A percentile compares a stretch with the other conserved stretches of the same genome.
phyloP scores from a whole-genome alignment of 1,284 basidiomycete species.

The Agaricales sp. region DNA sequence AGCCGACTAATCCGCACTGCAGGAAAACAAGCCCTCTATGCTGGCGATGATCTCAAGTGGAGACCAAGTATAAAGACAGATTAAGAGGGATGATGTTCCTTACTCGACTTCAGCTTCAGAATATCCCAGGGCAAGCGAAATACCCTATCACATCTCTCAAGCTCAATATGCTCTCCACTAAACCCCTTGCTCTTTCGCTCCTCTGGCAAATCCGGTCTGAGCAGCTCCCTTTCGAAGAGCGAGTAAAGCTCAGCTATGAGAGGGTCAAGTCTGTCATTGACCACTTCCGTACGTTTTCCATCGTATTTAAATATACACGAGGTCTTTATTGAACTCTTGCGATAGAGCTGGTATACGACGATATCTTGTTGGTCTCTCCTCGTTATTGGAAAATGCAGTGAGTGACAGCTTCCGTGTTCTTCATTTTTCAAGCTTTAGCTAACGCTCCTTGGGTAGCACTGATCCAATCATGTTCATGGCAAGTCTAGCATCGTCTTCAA shows the following conservation, averaged over 20 bases:
- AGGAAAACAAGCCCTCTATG: too few relatives aligned
- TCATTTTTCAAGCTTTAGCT: not conserved
- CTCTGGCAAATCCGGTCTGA: not conserved
- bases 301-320: not conserved
- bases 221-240: not conserved
- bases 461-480: not conserved
- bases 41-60: too few relatives aligned
- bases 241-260: not conserved
- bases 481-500: not conserved
- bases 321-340: not conserved
- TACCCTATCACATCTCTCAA: too few relatives aligned
- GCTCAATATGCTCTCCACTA: not conserved
- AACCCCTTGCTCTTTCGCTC: not conserved
- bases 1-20: too few relatives aligned
- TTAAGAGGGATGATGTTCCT: too few relatives aligned
- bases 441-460: not conserved
- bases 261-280: not conserved
- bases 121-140: too few relatives aligned
- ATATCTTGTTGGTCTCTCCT: not conserved
- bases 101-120: too few relatives aligned
- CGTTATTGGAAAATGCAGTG: not conserved
- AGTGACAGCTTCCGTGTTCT: not conserved
- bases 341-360: not conserved
- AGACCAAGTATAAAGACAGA: too few relatives aligned
- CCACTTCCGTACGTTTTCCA: not conserved